A percentile compares a stretch with the other conserved stretches of the same genome.
phyloP scores from a whole-genome alignment of 2,329 filamentous ascomycete species.

The Trichoderma citrinoviride region DNA sequence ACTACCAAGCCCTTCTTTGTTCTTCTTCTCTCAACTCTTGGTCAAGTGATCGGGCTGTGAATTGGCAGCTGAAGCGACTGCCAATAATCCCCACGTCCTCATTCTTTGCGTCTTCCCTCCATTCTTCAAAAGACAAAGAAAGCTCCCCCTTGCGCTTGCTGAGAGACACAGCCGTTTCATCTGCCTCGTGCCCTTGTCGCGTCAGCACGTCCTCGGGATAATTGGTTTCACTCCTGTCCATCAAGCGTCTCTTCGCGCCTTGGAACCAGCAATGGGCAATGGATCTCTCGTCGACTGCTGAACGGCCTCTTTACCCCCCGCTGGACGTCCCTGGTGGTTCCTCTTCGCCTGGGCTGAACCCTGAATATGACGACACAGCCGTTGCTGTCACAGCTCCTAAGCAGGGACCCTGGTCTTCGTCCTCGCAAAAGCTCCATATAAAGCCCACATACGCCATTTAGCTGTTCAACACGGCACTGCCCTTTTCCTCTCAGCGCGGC shows the following conservation, averaged over 20 bases:
- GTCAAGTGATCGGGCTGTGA: not conserved
- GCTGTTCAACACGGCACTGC: not conserved
- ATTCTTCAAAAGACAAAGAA: not conserved
- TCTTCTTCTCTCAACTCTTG: not conserved
- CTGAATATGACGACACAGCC: constrained; percentile 19
- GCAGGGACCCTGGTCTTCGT: not conserved
- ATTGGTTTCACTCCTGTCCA: not conserved
- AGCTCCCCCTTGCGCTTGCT: not conserved
- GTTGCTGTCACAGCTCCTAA: not conserved
- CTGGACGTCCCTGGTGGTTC: not conserved
- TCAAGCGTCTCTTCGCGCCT: not conserved
- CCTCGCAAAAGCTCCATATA: not conserved
- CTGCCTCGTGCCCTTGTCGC: not conserved
- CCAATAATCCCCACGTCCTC: not conserved
- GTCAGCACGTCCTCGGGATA: not conserved
- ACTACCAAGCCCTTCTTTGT: not conserved
- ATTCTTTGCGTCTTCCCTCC: not conserved
- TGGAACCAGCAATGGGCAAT: not conserved
- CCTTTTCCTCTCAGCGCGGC: not conserved
- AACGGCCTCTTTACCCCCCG: not conserved
- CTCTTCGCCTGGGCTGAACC: not conserved
- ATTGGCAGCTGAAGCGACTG: not conserved
- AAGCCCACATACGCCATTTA: constrained; percentile 6
- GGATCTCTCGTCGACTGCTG: not conserved
- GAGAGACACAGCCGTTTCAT: constrained; percentile 1